Base-by-base conservation (phyloP, 2,329 filamentous ascomycete species). In the Daldinia sp. region DNA sequence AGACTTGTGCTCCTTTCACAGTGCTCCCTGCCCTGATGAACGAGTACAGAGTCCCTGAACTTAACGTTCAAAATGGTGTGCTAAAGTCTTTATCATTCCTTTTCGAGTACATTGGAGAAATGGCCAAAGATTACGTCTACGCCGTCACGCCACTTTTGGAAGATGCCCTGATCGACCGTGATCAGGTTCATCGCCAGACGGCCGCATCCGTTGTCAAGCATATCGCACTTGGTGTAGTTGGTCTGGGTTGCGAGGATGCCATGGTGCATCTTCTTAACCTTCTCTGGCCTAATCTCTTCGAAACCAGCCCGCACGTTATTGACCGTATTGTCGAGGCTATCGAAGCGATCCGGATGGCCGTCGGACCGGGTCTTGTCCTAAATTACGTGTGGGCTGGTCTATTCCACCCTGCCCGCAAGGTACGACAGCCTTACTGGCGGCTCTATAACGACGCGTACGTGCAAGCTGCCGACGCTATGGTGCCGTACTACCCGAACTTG, bases 71-170 rank as follows among this genome's bases (percentile, higher is more conserved):
- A 80, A 99, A 99, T 75, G 96, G 96, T 82, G 96, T 99, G 37
- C 90, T 99, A 78, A 99, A 99, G 81, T 94, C 94, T 4, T 87
- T 99, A 60, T 97, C 93, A 6, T 99, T 99, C 87, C 86, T 99
- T 68, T 99, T 98, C 78, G 96, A 99, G 79, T 99, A 99, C 82
- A 99, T 99, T 79, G 96, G 96, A 71, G 96, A 99, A 81, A 98
- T 99, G 96, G 93, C 94, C 71, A 99, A 98, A 83, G 96, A 99
- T 81, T 99, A 99, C 79, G 96, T 99, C 78, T 99, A 99, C 78
- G 96, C 97, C 18, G 94, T 99, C 37, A 98, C 94, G 1, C 96
- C 96, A 6, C 85, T 99, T 9, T 90, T 99, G 1, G 96, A 99
- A 79, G 96, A 99, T 78, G 96, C 97, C 2, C 90, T 99, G 69